Conservation (phyloP, 2,329 filamentous ascomycete genomes). For the Fusarium pseudocircinatum region DNA sequence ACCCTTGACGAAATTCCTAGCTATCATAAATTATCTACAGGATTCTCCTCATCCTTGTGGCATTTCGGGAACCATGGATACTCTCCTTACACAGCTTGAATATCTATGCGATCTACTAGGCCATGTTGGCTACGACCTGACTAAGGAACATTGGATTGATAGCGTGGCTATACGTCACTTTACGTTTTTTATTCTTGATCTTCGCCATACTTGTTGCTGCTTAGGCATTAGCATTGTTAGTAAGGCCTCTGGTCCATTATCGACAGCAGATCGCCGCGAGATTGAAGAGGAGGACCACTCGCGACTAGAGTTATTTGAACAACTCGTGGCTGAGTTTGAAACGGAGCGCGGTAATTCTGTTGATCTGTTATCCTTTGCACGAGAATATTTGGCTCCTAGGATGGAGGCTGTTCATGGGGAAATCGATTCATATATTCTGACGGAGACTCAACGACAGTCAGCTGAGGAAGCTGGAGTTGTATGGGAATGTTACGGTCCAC, state of each 20-base stretch:
- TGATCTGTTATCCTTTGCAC: background rate
- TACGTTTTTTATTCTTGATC: accelerated
- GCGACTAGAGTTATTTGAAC: background rate
- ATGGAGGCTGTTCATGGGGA: accelerated
- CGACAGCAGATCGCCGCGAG: accelerated
- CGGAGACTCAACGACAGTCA: background rate
- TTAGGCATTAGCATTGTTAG: too few species aligned
- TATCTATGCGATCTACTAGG: accelerated
- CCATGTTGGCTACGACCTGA: background rate
- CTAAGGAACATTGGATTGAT: accelerated
- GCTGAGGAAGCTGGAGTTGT: background rate
- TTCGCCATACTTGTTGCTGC: background rate
- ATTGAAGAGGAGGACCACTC: background rate
- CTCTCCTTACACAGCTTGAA: too few species aligned
- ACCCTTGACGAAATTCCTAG: background rate
- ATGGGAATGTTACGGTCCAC: background rate
- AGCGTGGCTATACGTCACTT: accelerated
- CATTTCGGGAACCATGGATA: too few species aligned
- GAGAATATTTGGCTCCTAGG: background rate
- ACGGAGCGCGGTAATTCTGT: background rate
- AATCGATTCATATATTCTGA: background rate
- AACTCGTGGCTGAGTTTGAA: accelerated
- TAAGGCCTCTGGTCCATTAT: background rate
- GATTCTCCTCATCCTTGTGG: too few species aligned
- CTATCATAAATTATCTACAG: background rate